These are phyloP conservation scores for Alternaria brassicae DNA, from an alignment of 2,329 filamentous ascomycete species.

Conservation along the genomic window DNA sequence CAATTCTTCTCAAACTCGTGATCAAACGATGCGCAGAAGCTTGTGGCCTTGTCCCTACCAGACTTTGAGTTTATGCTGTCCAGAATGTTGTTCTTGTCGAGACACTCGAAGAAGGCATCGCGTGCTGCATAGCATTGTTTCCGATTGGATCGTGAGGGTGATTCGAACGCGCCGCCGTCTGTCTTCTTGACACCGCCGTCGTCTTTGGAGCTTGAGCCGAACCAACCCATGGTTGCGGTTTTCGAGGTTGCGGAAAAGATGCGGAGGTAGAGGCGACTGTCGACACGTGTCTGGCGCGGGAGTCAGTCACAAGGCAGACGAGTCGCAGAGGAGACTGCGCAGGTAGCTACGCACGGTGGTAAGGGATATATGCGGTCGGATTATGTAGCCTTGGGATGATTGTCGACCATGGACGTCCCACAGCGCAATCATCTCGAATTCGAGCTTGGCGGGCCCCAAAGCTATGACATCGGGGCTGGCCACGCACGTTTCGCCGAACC, in stretches of 20 bases:
- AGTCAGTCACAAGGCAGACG: background rate
- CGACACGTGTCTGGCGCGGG: constrained; percentile 14
- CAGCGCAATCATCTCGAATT: constrained; percentile 18
- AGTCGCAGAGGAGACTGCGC: too few species aligned
- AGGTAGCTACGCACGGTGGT: background rate
- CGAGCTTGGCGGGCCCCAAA: constrained; percentile 27
- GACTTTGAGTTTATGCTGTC: constrained; percentile 70
- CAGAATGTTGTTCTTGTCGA: constrained; percentile 81
- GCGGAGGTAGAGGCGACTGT: constrained; percentile 7
- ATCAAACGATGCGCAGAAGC: constrained; percentile 67
- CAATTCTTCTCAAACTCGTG: constrained; percentile 82
- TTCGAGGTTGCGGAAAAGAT: constrained; percentile 17
- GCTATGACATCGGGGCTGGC: constrained; percentile 29
- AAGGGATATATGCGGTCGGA: background rate
- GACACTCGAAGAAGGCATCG: constrained; percentile 85
- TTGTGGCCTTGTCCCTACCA: constrained; percentile 56
- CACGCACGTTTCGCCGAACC: constrained; percentile 25
- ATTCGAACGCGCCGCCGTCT: constrained; percentile 66
- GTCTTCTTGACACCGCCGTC: constrained; percentile 51
- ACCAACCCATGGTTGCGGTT: constrained; percentile 60
- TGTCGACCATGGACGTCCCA: background rate
- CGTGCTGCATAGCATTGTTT: constrained; percentile 87
- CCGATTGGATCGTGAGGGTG: constrained; percentile 84
- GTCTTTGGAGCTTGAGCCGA: constrained; percentile 53
- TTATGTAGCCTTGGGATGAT: background rate